Conservation (phyloP, 2,329 filamentous ascomycete genomes). For the Arthrobotrys musiformis region DNA sequence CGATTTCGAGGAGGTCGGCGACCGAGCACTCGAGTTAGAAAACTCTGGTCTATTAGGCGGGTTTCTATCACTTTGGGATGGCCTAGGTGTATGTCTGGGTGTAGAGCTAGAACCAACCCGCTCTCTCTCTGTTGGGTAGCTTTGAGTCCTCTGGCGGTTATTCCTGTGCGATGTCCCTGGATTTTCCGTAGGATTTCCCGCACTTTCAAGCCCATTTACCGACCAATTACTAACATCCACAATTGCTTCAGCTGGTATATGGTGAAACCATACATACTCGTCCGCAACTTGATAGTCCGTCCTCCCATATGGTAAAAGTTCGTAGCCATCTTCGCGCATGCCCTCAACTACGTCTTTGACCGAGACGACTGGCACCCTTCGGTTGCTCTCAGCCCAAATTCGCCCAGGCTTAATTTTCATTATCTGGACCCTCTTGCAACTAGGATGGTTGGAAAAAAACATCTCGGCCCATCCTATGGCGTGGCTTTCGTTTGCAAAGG, state of each 20-base stretch:
- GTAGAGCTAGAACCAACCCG: too few relatives aligned
- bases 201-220: too few relatives aligned
- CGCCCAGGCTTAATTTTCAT: not conserved
- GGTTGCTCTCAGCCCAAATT: not conserved
- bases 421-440: not conserved
- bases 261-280: not conserved
- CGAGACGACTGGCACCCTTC: not conserved
- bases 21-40: too few relatives aligned
- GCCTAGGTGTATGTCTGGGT: too few relatives aligned
- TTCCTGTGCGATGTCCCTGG: too few relatives aligned
- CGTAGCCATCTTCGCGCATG: not conserved
- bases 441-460: not conserved
- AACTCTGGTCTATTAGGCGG: too few relatives aligned
- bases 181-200: too few relatives aligned
- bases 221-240: too few relatives aligned
- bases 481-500: not conserved
- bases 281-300: not conserved
- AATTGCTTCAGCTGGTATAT: not conserved
- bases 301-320: not conserved
- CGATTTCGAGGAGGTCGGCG: too few relatives aligned
- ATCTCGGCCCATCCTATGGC: not conserved
- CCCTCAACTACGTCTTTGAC: not conserved
- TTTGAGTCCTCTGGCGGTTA: too few relatives aligned
- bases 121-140: too few relatives aligned
- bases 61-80: too few relatives aligned